Evolutionary conservation across 768 basidiomycete genomes (phyloP), one percentile per base, ranked within the genome.

Genomic region (Rhizopogon vesiculosus): DNA sequence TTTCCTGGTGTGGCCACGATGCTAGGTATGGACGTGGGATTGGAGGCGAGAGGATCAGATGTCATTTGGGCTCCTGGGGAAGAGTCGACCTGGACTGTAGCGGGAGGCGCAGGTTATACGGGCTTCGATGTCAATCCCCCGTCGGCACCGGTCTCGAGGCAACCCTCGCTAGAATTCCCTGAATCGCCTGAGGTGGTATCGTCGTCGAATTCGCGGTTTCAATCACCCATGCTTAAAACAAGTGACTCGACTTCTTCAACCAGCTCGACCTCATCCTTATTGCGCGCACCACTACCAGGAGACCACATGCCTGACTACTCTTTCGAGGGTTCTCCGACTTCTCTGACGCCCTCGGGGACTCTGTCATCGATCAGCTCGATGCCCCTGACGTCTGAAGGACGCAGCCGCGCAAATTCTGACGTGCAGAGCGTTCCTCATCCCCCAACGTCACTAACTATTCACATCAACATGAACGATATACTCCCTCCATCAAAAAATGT

Each of bases 1-100:
- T 91, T 84, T 63, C 85, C 89, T 41, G 91, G 89, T 2, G 89
- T 91, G 5, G 91, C 91, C 3, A 91, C 87, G 3, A 73, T 90
- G 62, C 75, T 93, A 18, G 91, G 89, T 9, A 73, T 92, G 77
- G 90, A 92, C 62, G 78, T 90, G 33, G 79, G 80, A 10, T 74
- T 93, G 12, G 83, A 86, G 57, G 78, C 81, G 8, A 85, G 84
- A 62, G 82, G 83, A 28, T 86, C 84, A 22, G 85, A 89, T 55
- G 77, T 89, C 19, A 69, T 76, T 15, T 93, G 90, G 90, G 77
- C 80, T 6, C 70, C 77, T 9, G 83, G 77, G 6, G 66, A 68
- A 54, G 68, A 80, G 53, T 57, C 62, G 5, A 74, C 75, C 59
- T 93, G 90, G 90, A 71, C 74, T 33, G 74, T 91, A 22, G 73